A percentile compares a stretch with the other conserved stretches of the same genome.
Conservation (phyloP, 192 early-diverging fungal genomes). For the Mortierella antarctica region DNA sequence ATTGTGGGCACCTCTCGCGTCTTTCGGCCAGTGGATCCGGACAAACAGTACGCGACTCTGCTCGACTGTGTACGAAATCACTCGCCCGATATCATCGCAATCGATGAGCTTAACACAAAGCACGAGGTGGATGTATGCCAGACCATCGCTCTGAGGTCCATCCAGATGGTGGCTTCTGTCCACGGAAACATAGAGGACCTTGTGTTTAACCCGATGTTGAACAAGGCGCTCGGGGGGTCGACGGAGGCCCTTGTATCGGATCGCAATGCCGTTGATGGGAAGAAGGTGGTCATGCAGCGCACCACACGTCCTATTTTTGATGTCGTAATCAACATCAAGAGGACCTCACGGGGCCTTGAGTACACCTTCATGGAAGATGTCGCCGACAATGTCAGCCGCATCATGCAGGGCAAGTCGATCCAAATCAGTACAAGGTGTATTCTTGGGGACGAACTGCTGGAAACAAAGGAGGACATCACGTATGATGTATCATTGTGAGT, state of each 20-base stretch:
- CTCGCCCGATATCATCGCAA: constrained; percentile 15
- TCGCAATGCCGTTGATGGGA: constrained; percentile 1
- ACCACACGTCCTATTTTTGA: constrained; percentile 9
- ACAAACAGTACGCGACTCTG: not conserved
- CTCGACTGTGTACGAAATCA: constrained; percentile 20
- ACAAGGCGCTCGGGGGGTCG: constrained; percentile 7
- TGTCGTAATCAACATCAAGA: constrained; percentile 5
- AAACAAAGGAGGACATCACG: not conserved
- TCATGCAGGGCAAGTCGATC: constrained; percentile 5
- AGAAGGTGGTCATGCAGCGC: not conserved
- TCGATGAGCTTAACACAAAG: constrained; percentile 17
- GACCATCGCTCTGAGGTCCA: constrained; percentile 17
- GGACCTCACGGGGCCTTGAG: not conserved
- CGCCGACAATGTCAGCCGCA: constrained; percentile 4
- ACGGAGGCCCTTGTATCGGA: constrained; percentile 7
- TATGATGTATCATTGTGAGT: not conserved
- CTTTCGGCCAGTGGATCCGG: constrained; percentile 7
- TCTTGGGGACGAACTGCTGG: not conserved
- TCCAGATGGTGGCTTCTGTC: constrained; percentile 17
- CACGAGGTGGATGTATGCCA: constrained; percentile 9
- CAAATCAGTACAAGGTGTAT: not conserved
- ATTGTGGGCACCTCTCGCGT: constrained; percentile 11
- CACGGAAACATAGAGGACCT: constrained; percentile 12
- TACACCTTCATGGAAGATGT: constrained; percentile 9
- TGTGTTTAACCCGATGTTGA: constrained; percentile 13